A percentile compares a stretch with the other conserved stretches of the same genome.
These are phyloP conservation scores for Elsinoe necatrix DNA, from an alignment of 2,329 filamentous ascomycete genomes.

Conservation along the genomic window DNA sequence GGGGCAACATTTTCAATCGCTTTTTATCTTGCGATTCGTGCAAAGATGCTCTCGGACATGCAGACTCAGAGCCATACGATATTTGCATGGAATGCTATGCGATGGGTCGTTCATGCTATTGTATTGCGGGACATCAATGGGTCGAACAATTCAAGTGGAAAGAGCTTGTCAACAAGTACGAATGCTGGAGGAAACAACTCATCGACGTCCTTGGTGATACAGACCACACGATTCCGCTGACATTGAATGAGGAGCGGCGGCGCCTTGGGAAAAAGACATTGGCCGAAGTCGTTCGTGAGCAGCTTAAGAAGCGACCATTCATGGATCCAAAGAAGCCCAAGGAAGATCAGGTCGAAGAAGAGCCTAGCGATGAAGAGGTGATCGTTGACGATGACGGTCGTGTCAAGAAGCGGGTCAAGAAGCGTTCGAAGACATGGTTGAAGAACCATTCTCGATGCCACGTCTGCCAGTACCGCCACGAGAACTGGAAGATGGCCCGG, in stretches of 20 bases:
- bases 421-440: slow-evolving; percentile 43
- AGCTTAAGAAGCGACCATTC: slow-evolving; percentile 70
- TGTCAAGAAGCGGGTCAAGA: slow-evolving; percentile 57
- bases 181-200: slow-evolving; percentile 71
- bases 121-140: slow-evolving; percentile 78
- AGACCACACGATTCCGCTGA: slow-evolving; percentile 41
- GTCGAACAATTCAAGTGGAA: slow-evolving; percentile 88
- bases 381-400: slow-evolving; percentile 57
- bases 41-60: slow-evolving; percentile 54
- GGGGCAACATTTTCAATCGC: slow-evolving; percentile 93
- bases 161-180: slow-evolving; percentile 67
- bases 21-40: slow-evolving; percentile 90
- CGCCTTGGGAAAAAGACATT: slow-evolving; percentile 66
- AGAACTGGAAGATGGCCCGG: slow-evolving; percentile 73
- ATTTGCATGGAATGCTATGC: slow-evolving; percentile 97
- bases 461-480: slow-evolving; percentile 71
- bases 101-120: slow-evolving; percentile 91
- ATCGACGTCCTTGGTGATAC: slow-evolving; percentile 63
- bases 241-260: slow-evolving; percentile 61
- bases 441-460: slow-evolving; percentile 59
- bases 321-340: slow-evolving; percentile 64
- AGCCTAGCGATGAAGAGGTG: slow-evolving; percentile 42
- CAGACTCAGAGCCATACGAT: slow-evolving; percentile 80
- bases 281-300: slow-evolving; percentile 89
- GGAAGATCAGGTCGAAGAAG: slow-evolving; percentile 33